Evolutionary conservation across 108 stramenopile genomes (phyloP), one percentile per base, ranked within the genome.

Genomic region (Tribonema minus): DNA sequence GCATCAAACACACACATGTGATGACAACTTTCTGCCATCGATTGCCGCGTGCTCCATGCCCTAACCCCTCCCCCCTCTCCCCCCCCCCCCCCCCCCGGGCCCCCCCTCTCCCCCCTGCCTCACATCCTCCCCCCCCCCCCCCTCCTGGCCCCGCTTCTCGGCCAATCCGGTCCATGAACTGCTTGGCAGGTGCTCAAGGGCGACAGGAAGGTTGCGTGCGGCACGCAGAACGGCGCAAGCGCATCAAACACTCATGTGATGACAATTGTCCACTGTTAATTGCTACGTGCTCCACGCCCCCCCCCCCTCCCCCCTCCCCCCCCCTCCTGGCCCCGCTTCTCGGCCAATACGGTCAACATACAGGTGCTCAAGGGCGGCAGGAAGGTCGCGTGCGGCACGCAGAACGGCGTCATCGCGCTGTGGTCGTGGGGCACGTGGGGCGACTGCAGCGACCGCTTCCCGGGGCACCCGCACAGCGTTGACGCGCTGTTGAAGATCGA

Each of bases 401-500:
- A 94, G 68, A 87, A 91, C 37, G 97, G 97, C 3, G 90, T 90
- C 37, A 85, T 96, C 0, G 79, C 86, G 28, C 67, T 96, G 29
- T 98, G 91, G 82, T 87, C 86, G 30, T 95, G 92, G 90, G 91
- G 90, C 0, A 82, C 71, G 6, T 98, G 97, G 97, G 93, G 92
- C n/a, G 95, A 98, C 76, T 67, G 83, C 15, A 86, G 90, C 33
- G 95, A 95, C 84, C 89, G 95, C 0, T 94, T 94, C 64, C 41
- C 60, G 37, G 95, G 95, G 4, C 95, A 96, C 82, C 95, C 95
- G 3, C 79, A 88, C 20, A 88, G 88, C 3, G 87, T 98, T 28
- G 94, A 96, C 68, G 88, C 92, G 20, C 66, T 98, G 37, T 70
- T 95, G 3, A 94, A 92, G 72, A 81, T 96, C 35, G 98, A 98